Evolutionary conservation across 2,329 filamentous ascomycete species (phyloP), one percentile per base, ranked within the genome.

Genomic region (Microsporum canis): DNA sequence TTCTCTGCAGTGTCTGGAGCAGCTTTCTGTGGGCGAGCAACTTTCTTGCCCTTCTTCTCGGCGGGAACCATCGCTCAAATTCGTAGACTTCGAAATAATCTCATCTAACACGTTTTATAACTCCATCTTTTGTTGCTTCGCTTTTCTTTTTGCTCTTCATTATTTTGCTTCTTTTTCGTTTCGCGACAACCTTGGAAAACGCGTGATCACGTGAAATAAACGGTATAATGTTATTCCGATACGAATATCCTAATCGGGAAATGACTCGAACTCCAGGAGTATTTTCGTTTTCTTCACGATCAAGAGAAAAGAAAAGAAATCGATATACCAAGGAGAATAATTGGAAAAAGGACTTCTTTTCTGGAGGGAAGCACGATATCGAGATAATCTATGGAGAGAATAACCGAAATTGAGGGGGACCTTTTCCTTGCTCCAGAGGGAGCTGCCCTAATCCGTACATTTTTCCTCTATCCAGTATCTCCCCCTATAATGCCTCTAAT

Each of bases 371-470:
- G 17, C 17, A 23, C 17, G 17, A 23, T 23, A 23, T 23, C 17
- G 17, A 23, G 17, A 23, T 23, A 23, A 23, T 23, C 17, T 23
- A 66, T 62, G 31, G 66, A 47, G 17, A 31, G 23, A 3, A 60
- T 75, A 31, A 64, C 23, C 5, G 73, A 77, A 56, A 64, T 67
- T 2, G 61, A 70, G 53, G 80, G 80, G 58, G 73, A 82, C 66
- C 75, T 86, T 43, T 84, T 85, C 67, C 68, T 74, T 41, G 79
- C 79, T 0, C 81, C 82, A 0, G 68, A 76, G 38, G 70, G 75
- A 59, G 73, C 77, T 27, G 74, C 82, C 14, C 71, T 85, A 14
- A 77, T 84, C 61, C 83, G 76, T 77, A 68, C 14, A 70, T 69
- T 8, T 14, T 49, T 14, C 12, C 17, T 43, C 7, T 1, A 34